Percentiles rank a stretch among this genome's conserved stretches.
phyloP scores from a whole-genome alignment of 2,329 filamentous ascomycete genomes.

The Curvularia hawaiiensis region DNA sequence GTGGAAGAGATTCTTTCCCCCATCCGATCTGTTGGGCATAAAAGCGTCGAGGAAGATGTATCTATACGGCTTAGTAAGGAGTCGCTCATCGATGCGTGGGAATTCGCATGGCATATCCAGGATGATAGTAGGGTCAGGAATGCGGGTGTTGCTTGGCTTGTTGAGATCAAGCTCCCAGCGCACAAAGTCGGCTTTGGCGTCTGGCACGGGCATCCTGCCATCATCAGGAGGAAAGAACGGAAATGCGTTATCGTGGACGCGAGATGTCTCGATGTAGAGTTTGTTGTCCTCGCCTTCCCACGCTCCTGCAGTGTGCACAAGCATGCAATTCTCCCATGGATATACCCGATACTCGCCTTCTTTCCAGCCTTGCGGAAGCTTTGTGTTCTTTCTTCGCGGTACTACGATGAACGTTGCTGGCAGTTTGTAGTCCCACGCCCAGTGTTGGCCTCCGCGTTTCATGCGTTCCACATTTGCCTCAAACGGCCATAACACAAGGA shows the following conservation, averaged over 20 bases:
- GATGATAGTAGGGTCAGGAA: constrained; percentile 36
- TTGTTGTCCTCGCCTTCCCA: constrained; percentile 41
- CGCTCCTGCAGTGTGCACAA: constrained; percentile 45
- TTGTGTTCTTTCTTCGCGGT: constrained; percentile 18
- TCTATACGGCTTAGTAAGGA: constrained; percentile 29
- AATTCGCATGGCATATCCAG: constrained; percentile 47
- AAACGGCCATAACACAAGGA: constrained; percentile 34
- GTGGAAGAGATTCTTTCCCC: constrained; percentile 5
- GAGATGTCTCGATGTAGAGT: constrained; percentile 37
- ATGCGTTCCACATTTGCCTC: constrained; percentile 33
- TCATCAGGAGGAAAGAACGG: constrained; percentile 42
- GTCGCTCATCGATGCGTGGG: constrained; percentile 50
- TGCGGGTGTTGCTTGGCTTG: constrained; percentile 20
- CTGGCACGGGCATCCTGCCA: constrained; percentile 30
- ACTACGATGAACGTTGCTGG: constrained; percentile 31
- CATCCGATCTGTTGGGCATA: neutral
- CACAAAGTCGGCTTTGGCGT: constrained; percentile 46
- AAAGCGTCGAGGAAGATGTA: constrained; percentile 4
- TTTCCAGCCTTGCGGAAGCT: constrained; percentile 12
- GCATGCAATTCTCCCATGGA: constrained; percentile 33
- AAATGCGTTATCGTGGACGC: constrained; percentile 45
- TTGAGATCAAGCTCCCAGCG: constrained; percentile 44
- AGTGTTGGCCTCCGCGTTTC: constrained; percentile 38
- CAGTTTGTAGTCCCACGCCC: constrained; percentile 34
- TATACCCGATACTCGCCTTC: constrained; percentile 15